Evolutionary conservation across 2,329 filamentous ascomycete genomes (phyloP).

Genomic region (Hyphodiscus sp.): DNA sequence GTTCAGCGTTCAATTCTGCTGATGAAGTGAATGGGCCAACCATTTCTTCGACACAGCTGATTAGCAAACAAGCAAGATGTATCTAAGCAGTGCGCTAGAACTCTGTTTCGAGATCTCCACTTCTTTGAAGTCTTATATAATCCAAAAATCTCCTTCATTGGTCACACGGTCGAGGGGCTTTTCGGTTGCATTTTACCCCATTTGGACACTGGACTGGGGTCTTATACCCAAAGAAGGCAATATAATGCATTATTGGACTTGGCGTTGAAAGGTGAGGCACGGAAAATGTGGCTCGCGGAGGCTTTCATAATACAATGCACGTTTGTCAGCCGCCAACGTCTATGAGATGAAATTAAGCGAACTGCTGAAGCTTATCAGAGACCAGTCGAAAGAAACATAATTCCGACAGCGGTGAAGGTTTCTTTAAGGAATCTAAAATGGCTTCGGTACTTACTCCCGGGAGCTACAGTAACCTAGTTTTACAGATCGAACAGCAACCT

Average conservation of each 20-base stretch:
- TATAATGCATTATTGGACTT: not conserved
- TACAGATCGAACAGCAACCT: not conserved
- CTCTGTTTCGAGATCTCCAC: not conserved
- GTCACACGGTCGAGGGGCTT: not conserved
- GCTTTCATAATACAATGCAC: not conserved
- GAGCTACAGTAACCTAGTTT: not conserved
- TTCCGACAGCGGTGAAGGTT: not conserved
- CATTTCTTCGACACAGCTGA: not conserved
- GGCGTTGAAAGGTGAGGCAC: not conserved
- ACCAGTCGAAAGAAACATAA: not conserved
- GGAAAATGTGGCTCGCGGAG: not conserved
- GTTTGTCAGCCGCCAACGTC: not conserved
- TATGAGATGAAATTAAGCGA: not conserved
- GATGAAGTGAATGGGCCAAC: not conserved
- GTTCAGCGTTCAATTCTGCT: not conserved
- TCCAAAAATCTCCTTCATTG: not conserved
- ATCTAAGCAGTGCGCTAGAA: not conserved
- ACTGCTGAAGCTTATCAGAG: not conserved
- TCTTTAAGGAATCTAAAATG: not conserved
- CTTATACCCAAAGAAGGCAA: not conserved
- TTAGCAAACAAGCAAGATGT: not conserved
- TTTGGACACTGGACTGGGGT: not conserved
- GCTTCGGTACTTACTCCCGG: not conserved
- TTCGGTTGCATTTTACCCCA: not conserved
- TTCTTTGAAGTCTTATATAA: not conserved